Evolutionary conservation across 768 basidiomycete genomes (phyloP), one percentile per base, ranked within the genome.

Genomic region (Cyathus striatus): DNA sequence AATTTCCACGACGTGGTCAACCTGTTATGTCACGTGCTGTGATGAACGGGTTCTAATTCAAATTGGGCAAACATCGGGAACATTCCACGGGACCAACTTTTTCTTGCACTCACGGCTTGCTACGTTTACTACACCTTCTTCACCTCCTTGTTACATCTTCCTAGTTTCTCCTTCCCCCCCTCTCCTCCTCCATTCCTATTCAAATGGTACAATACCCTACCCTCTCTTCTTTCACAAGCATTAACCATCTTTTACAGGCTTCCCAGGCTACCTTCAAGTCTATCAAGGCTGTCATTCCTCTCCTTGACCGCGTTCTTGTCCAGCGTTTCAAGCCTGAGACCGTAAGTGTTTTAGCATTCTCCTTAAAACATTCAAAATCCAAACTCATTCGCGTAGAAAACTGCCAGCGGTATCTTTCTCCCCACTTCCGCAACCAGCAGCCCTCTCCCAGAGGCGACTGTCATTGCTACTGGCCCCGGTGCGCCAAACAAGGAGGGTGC

Each of bases 311-410:
- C 51, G 90, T 98, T 49, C 76, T 98, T 51, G 93, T 98, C 48
- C 95, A 97, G 70, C 80, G 94, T 44, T 95, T 95, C 83, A 98
- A 97, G 75, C 74, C 90, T 23, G 93, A 95, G 53, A 90, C 91
- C 6, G 94, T 97, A 57, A 48, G 87, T 72, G n/a, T 44, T 9
- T 27, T 0, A 41, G 5, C 33, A 16, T 23, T 23, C 49, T 30
- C 26, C 40, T 5, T 49, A 30, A 20, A 7, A 23, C 17, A 5
- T 9, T 23, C 18, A 27, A 18, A 13, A 23, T 44, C 20, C 37
- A 38, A 23, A 39, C 26, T 20, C 9, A 32, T 30, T 2, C 10
- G n/a, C 2, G 6, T 53, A 97, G 94, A 96, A 98, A 94, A 99
- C 95, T n/a, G 87, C 96, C 3, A 68, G 86, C 18, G 96, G 96